phyloP scores from a whole-genome alignment of 371 early-diverging fungal genomes.

The Apophysomyces sp. region DNA sequence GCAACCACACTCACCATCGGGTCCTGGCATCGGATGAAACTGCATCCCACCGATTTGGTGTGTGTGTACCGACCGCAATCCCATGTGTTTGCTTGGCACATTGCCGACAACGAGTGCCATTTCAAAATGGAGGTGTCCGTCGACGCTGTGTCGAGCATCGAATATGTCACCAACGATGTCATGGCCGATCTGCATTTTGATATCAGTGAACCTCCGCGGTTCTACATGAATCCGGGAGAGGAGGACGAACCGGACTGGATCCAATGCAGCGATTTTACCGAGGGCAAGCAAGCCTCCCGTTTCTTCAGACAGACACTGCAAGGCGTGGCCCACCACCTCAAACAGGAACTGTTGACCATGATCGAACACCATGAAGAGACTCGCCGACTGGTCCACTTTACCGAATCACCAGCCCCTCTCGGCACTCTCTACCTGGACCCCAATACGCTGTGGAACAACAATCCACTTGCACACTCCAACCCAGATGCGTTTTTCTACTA shows the following conservation, averaged over 20 bases:
- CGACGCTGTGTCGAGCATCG: constrained; percentile 41
- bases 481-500: not conserved
- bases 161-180: constrained; percentile 40
- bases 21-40: constrained; percentile 76
- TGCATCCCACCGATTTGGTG: constrained; percentile 55
- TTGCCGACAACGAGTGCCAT: constrained; percentile 63
- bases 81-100: constrained; percentile 69
- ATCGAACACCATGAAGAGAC: not conserved
- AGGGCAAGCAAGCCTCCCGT: constrained; percentile 68
- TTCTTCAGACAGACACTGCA: constrained; percentile 64
- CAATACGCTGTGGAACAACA: not conserved
- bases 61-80: constrained; percentile 56
- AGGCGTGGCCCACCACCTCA: constrained; percentile 53
- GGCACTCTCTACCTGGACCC: not conserved
- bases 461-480: not conserved
- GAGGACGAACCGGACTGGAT: constrained; percentile 45
- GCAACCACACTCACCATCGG: constrained; percentile 68
- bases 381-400: not conserved
- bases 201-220: constrained; percentile 43
- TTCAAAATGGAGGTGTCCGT: constrained; percentile 74
- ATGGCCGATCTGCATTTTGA: constrained; percentile 44
- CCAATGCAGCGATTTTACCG: constrained; percentile 80
- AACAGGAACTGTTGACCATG: constrained; percentile 45
- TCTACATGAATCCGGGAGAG: constrained; percentile 46
- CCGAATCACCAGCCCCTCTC: not conserved